phyloP scores from a whole-genome alignment of 2,329 filamentous ascomycete genomes.

The Zarea fungicola region DNA sequence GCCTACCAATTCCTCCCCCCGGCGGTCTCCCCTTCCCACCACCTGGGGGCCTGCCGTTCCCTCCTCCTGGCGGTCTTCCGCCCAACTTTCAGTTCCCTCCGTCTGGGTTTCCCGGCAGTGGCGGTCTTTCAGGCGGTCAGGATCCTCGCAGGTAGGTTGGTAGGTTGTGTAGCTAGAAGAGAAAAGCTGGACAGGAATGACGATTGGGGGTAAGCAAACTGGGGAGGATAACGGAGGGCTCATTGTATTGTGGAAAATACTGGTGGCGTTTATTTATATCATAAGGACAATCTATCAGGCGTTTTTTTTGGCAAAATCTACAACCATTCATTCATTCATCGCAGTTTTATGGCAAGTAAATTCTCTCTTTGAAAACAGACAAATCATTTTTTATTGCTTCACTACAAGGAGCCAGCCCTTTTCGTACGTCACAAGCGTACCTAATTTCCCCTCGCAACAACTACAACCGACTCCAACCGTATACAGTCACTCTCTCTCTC shows the following conservation, averaged over 20 bases:
- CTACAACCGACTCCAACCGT: not conserved
- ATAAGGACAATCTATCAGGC: not conserved
- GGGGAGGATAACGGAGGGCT: not conserved
- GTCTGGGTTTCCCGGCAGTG: slow-evolving; percentile 21
- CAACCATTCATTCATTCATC: not conserved
- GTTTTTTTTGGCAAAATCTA: not conserved
- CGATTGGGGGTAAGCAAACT: no score
- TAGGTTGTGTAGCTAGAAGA: not conserved
- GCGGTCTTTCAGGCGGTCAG: slow-evolving; percentile 22
- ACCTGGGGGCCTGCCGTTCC: slow-evolving; percentile 31
- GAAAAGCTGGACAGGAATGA: no score
- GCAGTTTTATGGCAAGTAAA: not conserved
- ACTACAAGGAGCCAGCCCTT: slow-evolving; percentile 4
- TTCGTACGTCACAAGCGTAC: not conserved
- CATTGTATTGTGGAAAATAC: not conserved
- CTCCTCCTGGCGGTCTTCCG: slow-evolving; percentile 37
- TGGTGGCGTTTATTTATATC: slow-evolving; percentile 24
- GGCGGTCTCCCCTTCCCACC: slow-evolving; percentile 35
- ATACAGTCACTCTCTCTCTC: no score
- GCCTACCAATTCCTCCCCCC: slow-evolving; percentile 21
- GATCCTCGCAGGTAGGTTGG: slow-evolving; percentile 8
- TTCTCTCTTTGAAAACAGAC: not conserved
- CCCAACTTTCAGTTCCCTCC: slow-evolving; percentile 34
- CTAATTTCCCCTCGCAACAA: not conserved
- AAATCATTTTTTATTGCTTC: slow-evolving; percentile 4